Base-by-base conservation (phyloP, 176 grass and related monocot genomes). In the Aegilops speltoides region DNA sequence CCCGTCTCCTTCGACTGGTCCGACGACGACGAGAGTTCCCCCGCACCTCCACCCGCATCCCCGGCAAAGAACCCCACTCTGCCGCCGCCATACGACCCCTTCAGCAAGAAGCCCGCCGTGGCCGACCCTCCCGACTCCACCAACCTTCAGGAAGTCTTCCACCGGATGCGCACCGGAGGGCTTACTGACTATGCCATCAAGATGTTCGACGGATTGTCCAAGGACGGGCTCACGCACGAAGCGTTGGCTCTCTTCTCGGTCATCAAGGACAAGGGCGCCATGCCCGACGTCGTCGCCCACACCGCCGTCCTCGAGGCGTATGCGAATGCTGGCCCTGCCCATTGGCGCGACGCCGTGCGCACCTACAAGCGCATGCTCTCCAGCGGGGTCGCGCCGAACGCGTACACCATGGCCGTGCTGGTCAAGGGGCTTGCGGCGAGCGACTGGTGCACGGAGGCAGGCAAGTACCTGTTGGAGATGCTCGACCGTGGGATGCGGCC, bases 201-300 rank as follows among this genome's bases (percentile, higher is more conserved):
- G 91, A 98, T 98, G 96, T 98, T 98, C 84, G 96, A 98, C 79
- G 93, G 85, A 90, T 92, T 98, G 86, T 94, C 92, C 75, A 94
- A 89, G 84, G 96, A 98, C 33, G 96, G 93, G 29, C 89, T 94
- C 54, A 96, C 88, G 14, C 93, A 94, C 65, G 92, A 98, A 65
- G 96, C 96, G 22, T 65, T 96, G 9, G 90, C 80, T 37, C 87
- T 98, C 64, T 94, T 98, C 52, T 32, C 89, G 1, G 10, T 92
- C 43, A 98, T 98, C 36, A 98, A 91, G 89, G 93, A 96, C 28
- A 92, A 91, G 86, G 93, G 92, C 28, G 29, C 84, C 76, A 98
- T 98, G 92, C 96, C 96, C 2, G 96, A 98, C 22, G 92, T 98
- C 66, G 93, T 98, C 29, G 88, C 93, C 7, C 92, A 96, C 71